Percentiles rank a stretch among this genome's conserved stretches.
phyloP scores from a whole-genome alignment of 1,139 yeast genomes.

The Hansenula lynferdii region DNA sequence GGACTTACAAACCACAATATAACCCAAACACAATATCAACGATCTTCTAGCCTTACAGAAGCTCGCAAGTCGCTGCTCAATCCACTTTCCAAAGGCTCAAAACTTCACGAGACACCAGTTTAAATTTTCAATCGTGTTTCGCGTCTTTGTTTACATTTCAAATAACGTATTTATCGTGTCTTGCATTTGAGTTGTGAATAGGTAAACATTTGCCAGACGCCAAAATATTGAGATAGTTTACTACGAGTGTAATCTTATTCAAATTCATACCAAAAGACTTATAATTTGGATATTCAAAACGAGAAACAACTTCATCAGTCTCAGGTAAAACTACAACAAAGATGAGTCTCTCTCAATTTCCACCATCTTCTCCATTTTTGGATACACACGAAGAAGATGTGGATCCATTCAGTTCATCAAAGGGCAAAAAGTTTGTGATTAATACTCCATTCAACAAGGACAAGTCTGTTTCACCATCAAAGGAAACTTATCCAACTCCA shows the following conservation, averaged over 20 bases:
- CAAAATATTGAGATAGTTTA: neutral
- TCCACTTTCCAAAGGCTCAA: no score
- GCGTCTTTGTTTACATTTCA: no score
- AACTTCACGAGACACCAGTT: no score
- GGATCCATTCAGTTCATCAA: conserved; percentile 25
- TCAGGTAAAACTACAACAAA: neutral
- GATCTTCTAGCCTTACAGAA: no score
- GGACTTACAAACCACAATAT: no score
- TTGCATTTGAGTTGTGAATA: neutral
- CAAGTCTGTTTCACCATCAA: neutral
- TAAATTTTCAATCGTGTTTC: no score
- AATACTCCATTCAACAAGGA: conserved; percentile 18
- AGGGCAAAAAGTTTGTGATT: conserved; percentile 15
- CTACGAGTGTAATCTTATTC: no score
- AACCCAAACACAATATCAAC: no score
- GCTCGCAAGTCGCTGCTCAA: no score
- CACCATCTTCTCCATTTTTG: conserved; percentile 61
- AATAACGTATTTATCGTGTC: conserved; percentile 2
- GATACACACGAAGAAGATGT: conserved; percentile 16
- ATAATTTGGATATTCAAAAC: no score
- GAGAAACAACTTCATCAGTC: no score
- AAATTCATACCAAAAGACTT: no score
- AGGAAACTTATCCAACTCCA: conserved; percentile 33
- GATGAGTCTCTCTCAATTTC: conserved; percentile 37
- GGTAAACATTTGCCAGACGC: neutral